Evolutionary conservation across 176 grass and related monocot species (phyloP).

Genomic region (Oryza meridionalis): DNA sequence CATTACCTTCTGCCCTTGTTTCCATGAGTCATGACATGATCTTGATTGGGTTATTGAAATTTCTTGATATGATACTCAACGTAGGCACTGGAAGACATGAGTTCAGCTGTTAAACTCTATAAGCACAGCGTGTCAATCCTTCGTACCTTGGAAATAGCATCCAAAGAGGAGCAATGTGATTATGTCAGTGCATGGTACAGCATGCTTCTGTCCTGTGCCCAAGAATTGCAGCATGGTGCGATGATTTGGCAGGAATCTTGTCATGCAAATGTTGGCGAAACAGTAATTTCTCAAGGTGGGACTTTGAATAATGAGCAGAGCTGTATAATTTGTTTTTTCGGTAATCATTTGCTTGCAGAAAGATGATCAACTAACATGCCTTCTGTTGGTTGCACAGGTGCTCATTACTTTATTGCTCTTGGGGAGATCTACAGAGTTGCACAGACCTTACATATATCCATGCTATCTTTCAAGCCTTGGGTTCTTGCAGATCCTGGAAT

Average conservation of each 20-base stretch:
- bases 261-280: constrained; percentile 28
- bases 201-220: constrained; percentile 51
- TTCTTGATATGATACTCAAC: constrained; percentile 11
- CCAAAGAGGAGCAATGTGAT: constrained; percentile 54
- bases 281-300: constrained; percentile 60
- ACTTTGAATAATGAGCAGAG: not conserved
- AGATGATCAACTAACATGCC: constrained; percentile 24
- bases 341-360: constrained; percentile 19
- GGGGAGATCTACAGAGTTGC: constrained; percentile 67
- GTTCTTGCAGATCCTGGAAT: constrained; percentile 47
- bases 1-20: constrained; percentile 14
- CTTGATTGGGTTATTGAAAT: constrained; percentile 35
- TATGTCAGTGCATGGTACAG: constrained; percentile 58
- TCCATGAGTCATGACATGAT: not conserved
- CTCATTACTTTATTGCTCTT: constrained; percentile 55
- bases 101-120: constrained; percentile 57
- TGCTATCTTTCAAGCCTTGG: constrained; percentile 66
- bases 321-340: not conserved
- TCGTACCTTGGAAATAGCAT: constrained; percentile 45
- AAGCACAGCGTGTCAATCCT: constrained; percentile 54
- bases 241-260: constrained; percentile 55
- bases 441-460: constrained; percentile 48
- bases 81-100: constrained; percentile 43
- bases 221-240: constrained; percentile 64
- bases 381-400: constrained; percentile 44